Percentiles rank a stretch among this genome's conserved stretches.
These are phyloP conservation scores for Chalciporus piperatus DNA, from an alignment of 768 basidiomycete genomes.

Conservation along the genomic window DNA sequence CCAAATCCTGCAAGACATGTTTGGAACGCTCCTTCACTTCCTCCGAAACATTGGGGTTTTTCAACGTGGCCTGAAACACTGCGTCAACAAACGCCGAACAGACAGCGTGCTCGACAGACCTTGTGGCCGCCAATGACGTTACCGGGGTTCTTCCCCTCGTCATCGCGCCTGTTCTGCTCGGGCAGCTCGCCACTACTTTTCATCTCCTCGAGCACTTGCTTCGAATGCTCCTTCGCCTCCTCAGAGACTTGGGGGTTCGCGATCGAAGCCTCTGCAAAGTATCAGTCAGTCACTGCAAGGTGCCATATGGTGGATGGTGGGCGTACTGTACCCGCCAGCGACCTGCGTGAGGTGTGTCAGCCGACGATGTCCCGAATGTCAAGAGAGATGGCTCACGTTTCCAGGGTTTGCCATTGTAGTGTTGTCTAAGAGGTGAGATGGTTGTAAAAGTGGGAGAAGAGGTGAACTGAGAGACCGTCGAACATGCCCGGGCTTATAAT, in stretches of 20 bases:
- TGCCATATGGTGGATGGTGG: background rate
- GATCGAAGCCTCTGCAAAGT: conserved; percentile 20
- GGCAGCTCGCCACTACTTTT: conserved; percentile 10
- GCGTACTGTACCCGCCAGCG: conserved; percentile 13
- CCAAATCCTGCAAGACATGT: conserved; percentile 11
- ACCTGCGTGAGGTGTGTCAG: conserved; percentile 8
- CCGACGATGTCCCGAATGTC: background rate
- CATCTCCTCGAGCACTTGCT: conserved; percentile 26
- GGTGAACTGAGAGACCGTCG: background rate
- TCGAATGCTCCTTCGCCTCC: conserved; percentile 23
- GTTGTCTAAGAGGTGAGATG: background rate
- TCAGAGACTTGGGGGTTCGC: conserved; percentile 25
- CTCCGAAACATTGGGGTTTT: conserved; percentile 22
- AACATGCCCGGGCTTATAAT: background rate
- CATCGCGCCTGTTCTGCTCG: conserved; percentile 5
- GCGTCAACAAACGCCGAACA: background rate
- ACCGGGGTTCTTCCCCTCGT: conserved; percentile 8
- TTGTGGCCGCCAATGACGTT: conserved; percentile 25
- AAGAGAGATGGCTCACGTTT: conserved; percentile 16
- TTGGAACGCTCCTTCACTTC: conserved; percentile 15
- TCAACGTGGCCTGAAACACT: conserved; percentile 16
- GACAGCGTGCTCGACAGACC: conserved; percentile 3
- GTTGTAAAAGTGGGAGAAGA: background rate
- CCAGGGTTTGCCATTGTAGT: conserved; percentile 11
- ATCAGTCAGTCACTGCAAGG: background rate